Evolutionary conservation across 2,329 filamentous ascomycete genomes (phyloP).

Genomic region (Verticillium zaregamsianum): DNA sequence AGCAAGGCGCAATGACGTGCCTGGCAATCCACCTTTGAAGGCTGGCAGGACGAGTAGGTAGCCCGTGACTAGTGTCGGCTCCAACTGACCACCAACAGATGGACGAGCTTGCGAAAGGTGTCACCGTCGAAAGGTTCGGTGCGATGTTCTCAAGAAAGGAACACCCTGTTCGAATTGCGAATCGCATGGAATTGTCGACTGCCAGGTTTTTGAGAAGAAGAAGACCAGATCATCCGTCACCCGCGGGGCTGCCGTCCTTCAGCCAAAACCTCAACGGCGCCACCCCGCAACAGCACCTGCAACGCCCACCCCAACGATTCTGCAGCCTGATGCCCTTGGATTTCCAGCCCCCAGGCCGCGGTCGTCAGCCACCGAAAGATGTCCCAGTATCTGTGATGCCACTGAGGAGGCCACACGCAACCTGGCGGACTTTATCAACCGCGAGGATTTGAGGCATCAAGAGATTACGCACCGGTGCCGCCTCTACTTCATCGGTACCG

Average conservation of each 20-base stretch:
- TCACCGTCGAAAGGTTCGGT: slow-evolving; percentile 46
- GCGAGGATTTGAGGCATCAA: slow-evolving; percentile 36
- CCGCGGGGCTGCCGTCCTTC: slow-evolving; percentile 26
- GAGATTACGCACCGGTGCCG: slow-evolving; percentile 44
- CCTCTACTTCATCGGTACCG: slow-evolving; percentile 50
- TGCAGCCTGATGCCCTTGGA: background rate
- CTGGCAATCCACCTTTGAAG: background rate
- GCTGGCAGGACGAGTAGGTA: slow-evolving; percentile 9
- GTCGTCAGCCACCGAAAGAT: background rate
- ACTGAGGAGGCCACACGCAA: slow-evolving; percentile 37
- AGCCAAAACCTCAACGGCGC: slow-evolving; percentile 34
- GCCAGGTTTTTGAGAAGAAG: slow-evolving; percentile 45
- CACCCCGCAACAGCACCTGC: slow-evolving; percentile 20
- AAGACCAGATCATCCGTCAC: slow-evolving; percentile 37
- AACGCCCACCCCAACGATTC: slow-evolving; percentile 11
- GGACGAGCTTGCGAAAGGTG: slow-evolving; percentile 41
- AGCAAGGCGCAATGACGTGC: background rate
- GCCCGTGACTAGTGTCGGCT: no score
- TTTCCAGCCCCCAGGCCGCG: background rate
- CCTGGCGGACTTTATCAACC: slow-evolving; percentile 45
- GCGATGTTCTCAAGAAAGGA: slow-evolving; percentile 42
- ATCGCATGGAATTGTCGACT: slow-evolving; percentile 33
- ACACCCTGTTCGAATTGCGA: slow-evolving; percentile 44
- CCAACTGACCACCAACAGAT: slow-evolving; percentile 16
- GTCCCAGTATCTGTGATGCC: background rate